Evolutionary conservation across 1,284 basidiomycete species (phyloP), one percentile per base, ranked within the genome.

Genomic region (Coniophora puteana): DNA sequence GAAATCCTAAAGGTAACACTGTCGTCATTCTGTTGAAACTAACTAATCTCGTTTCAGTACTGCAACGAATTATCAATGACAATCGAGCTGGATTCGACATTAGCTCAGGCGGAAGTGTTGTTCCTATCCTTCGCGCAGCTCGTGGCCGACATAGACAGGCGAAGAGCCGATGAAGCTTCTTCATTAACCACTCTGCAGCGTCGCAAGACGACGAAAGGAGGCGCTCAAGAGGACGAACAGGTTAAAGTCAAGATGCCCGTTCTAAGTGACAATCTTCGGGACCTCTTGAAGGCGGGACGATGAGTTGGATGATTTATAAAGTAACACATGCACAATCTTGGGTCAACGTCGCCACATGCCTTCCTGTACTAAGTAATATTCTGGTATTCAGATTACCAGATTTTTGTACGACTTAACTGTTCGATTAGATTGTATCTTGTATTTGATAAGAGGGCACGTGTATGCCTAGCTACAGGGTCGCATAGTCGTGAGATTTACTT

Each of bases 1-100:
- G 84, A 92, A 63, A 85, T 95, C 10, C 66, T 96, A 54, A 95
- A 95, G 75, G 84, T 82, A 49, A 64, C 41, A 11, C 20, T 32
- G 10, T 39, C 8, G 23, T 29, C 21, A 26, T 21, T 37, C n/a
- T 40, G 41, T 44, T 42, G 22, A 45, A 42, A 14, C 3, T 26
- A n/a, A n/a, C n/a, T n/a, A n/a, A n/a, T n/a, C n/a, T n/a, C n/a
- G 11, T 6, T 32, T 35, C 8, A 89, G 80, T 95, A 94, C 52
- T 92, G 90, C 66, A 94, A 94, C 54, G 91, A 95, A 53, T 75
- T 95, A 40, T 90, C 86, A 59, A 92, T 92, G 76, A 92, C 91
- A 42, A 93, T 97, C 51, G 93, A 96, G 58, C 78, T 96, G 16
- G 87, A 95, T 58, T 82, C 83, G 4, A 93, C 93, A 8, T 76